These are phyloP conservation scores for Taphrina deformans DNA, from an alignment of 1,139 yeast genomes.

Conservation along the genomic window DNA sequence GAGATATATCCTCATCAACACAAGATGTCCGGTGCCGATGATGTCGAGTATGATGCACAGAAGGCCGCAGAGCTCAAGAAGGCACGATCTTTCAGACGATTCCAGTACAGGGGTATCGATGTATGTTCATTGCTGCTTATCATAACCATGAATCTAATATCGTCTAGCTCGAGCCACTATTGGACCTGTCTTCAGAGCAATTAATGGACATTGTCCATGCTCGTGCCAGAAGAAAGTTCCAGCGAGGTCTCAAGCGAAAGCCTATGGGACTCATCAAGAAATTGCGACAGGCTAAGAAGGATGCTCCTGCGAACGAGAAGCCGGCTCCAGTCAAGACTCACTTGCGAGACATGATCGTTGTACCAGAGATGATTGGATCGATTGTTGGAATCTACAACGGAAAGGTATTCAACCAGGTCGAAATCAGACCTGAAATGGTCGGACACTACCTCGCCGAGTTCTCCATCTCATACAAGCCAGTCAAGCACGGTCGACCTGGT, in stretches of 20 bases:
- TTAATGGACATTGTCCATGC: constrained; percentile 55
- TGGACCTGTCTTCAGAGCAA: constrained; percentile 94
- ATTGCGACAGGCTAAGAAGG: constrained; percentile 96
- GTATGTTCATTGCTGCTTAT: neutral
- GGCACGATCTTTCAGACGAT: constrained; percentile 31
- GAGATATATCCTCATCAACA: neutral
- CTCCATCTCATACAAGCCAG: constrained; percentile 99
- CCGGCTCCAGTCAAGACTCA: constrained; percentile 99
- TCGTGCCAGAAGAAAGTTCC: constrained; percentile 37
- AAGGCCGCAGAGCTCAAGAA: constrained; percentile 34
- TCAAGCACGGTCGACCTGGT: constrained; percentile 99
- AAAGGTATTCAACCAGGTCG: constrained; percentile 98
- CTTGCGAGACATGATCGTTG: constrained; percentile 97
- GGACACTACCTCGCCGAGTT: constrained; percentile 99
- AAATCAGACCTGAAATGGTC: constrained; percentile 98
- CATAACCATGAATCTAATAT: constrained; percentile 87
- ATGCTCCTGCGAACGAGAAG: constrained; percentile 90
- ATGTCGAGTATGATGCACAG: constrained; percentile 29
- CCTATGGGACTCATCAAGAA: constrained; percentile 89
- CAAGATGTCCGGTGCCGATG: constrained; percentile 32
- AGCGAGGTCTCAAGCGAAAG: constrained; percentile 36
- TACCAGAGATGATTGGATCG: constrained; percentile 99
- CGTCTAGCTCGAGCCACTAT: constrained; percentile 92
- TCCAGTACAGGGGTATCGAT: constrained; percentile 27
- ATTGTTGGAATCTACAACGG: constrained; percentile 99